Base-by-base conservation (phyloP, 129 eudicot genomes). In the Silybum marianum region DNA sequence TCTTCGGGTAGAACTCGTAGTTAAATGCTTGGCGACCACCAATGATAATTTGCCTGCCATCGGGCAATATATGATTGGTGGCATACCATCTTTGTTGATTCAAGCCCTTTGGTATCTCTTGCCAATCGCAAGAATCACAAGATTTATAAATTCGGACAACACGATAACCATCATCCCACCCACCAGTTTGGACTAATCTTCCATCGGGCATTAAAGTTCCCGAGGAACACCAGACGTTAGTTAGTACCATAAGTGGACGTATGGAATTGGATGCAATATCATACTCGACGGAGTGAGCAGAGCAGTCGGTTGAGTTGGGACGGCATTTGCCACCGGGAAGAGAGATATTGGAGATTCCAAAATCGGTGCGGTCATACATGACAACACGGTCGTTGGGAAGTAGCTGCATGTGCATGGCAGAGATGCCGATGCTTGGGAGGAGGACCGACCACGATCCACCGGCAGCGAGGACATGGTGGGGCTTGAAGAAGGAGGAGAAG, bases 351-450 rank as follows among this genome's bases (percentile, higher is more conserved):
- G 98, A 93, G 21, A 3, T 26, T 2, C 95, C 98, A 68, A 87
- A 88, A 48, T 93, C 96, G 0, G 96, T 90, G 48, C 90, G 87
- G 75, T 93, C 96, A 72, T 71, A 90, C 28, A 90, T 86, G 69
- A 93, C 82, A 36, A 93, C 93, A 21, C 89, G 90, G 77, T 93
- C 91, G 73, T 79, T 87, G 74, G 81, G 71, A 30, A 93, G 87
- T 70, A 88, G 95, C 26, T 93, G 95, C 95, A 89, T 90, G 97
- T 90, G 97, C 97, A 93, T 93, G 90, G 97, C 90, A 6, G 95
- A 84, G 70, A 87, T 82, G 75, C 97, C 95, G 5, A 82, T 81
- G 88, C 68, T 92, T 32, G 84, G 46, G 18, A 73, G 76, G 63
- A 92, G 86, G 38, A 88, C 81, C 32, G 81, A 60, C 97, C 97